Percentiles rank a stretch among this genome's conserved stretches.
Evolutionary conservation across 2,329 filamentous ascomycete species (phyloP).

Genomic region (Coniosporium tulheliwenetii): DNA sequence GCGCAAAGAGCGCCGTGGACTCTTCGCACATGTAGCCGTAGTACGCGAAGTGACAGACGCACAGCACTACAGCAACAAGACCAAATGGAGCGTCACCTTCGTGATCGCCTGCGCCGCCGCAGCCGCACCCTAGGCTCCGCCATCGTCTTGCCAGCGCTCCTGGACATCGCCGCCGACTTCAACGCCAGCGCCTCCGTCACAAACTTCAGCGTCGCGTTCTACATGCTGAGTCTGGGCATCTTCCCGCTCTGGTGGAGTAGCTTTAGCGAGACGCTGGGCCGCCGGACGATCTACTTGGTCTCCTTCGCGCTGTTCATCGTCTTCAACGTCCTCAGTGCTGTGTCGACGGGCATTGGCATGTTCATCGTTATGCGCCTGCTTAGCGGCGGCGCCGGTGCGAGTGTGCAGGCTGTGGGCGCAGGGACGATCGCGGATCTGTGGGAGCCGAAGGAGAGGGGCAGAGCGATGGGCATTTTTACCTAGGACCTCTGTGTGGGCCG

Average conservation of each 20-base stretch:
- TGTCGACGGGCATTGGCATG: constrained; percentile 57
- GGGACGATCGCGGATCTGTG: constrained; percentile 74
- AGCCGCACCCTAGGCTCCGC: constrained; percentile 71
- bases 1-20: constrained; percentile 45
- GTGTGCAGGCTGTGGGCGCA: constrained; percentile 68
- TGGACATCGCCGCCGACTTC: constrained; percentile 46
- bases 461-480: constrained; percentile 76
- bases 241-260: constrained; percentile 80
- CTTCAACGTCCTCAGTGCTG: constrained; percentile 53
- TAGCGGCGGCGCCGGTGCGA: constrained; percentile 60
- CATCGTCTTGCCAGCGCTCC: constrained; percentile 65
- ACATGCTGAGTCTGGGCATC: constrained; percentile 71
- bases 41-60: constrained; percentile 68
- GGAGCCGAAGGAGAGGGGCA: constrained; percentile 55
- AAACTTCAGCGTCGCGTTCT: constrained; percentile 63
- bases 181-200: constrained; percentile 47
- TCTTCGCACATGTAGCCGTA: constrained; percentile 54
- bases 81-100: constrained; percentile 74
- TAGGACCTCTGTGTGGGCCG: constrained; percentile 62
- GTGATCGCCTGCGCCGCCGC: constrained; percentile 64
- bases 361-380: constrained; percentile 62
- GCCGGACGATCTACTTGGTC: constrained; percentile 62
- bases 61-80: constrained; percentile 53
- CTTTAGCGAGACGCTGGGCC: constrained; percentile 56
- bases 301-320: constrained; percentile 60